Conservation (phyloP, 768 basidiomycete species). For the Tulasnella sp. region DNA sequence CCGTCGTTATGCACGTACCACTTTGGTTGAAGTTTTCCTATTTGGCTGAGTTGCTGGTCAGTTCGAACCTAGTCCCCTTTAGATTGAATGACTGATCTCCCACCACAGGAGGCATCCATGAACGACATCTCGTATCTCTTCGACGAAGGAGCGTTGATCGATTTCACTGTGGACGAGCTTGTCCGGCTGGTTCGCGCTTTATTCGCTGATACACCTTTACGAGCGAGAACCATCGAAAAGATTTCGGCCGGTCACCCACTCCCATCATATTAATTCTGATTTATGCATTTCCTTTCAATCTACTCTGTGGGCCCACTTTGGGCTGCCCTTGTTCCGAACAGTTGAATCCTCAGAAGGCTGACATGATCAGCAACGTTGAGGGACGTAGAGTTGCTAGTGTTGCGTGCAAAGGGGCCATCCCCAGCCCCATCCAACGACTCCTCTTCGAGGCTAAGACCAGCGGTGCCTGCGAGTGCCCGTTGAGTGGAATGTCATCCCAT, state of each 20-base stretch:
- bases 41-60: constrained; percentile 81
- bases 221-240: constrained; percentile 77
- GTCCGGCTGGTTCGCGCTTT: constrained; percentile 76
- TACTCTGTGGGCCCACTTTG: not conserved
- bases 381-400: not conserved
- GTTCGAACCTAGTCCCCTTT: constrained; percentile 36
- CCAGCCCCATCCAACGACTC: not conserved
- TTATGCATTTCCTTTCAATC: not conserved
- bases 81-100: constrained; percentile 24
- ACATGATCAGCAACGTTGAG: constrained; percentile 4
- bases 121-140: constrained; percentile 90
- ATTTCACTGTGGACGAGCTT: constrained; percentile 82
- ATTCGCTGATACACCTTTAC: constrained; percentile 80
- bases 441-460: not conserved
- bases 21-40: constrained; percentile 95
- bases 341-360: not conserved
- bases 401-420: not conserved
- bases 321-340: not conserved
- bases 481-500: not conserved
- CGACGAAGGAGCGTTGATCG: constrained; percentile 83
- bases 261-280: constrained; percentile 12
- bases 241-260: constrained; percentile 58
- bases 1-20: constrained; percentile 80
- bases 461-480: not conserved
- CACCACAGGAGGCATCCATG: constrained; percentile 76